phyloP scores from a whole-genome alignment of 352 stramenopile species.

The Saprolegnia diclina region DNA sequence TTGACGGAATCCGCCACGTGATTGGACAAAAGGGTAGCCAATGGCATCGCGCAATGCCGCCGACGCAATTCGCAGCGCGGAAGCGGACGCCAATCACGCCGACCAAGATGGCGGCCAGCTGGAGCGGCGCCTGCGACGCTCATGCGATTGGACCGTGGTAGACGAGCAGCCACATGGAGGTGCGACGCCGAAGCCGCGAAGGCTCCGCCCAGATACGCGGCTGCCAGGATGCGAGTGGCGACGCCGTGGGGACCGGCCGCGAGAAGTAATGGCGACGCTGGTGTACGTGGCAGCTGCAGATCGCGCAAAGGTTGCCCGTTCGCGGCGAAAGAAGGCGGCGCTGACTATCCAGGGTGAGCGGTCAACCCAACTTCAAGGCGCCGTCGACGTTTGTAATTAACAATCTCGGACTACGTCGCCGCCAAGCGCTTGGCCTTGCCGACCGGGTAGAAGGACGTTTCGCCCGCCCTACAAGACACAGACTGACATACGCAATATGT shows the following conservation, averaged over 20 bases:
- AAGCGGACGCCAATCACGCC: background rate
- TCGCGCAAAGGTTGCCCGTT: no score
- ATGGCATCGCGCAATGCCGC: background rate
- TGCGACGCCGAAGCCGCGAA: no score
- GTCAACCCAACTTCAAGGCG: background rate
- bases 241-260: no score
- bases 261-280: no score
- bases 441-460: background rate
- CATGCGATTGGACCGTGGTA: background rate
- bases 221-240: no score
- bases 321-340: no score
- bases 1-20: background rate
- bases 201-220: no score
- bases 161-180: no score
- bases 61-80: background rate
- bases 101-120: background rate
- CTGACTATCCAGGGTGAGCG: background rate
- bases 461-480: background rate
- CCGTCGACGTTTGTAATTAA: slow-evolving; percentile 1
- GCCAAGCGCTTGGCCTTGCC: background rate
- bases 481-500: background rate
- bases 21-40: background rate
- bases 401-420: background rate
- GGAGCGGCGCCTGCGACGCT: no score
- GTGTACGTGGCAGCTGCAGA: no score